Base-by-base conservation (phyloP, 1,139 yeast genomes). In the Petasospora rhodanensis region DNA sequence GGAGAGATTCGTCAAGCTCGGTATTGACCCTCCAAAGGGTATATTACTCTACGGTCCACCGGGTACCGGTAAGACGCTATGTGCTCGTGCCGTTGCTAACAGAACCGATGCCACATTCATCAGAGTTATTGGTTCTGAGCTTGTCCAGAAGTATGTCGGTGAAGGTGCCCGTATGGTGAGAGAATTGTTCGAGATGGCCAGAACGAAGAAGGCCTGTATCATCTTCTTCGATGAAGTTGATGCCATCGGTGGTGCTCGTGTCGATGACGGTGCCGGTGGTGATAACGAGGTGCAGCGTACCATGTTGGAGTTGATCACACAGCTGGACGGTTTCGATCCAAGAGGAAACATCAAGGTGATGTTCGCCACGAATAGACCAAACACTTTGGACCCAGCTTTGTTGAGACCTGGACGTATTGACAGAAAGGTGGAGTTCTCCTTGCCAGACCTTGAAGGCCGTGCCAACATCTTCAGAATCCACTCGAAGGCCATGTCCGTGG, bases 81-180 rank as follows among this genome's bases (percentile, higher is more conserved):
- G 97, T 68, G 98, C 98, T 0, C 75, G 98, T 56, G 98, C 98
- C 1, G 98, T 91, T 17, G 98, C 98, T 33, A 91, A 91, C 61
- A 79, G 98, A 68, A 91, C 98, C 2, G 98, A 91, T 62, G 98
- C 98, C 21, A 91, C 98, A 0, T 91, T 91, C 54, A 91, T 91
- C 47, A 78, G 98, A 55, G 98, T 91, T 35, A 91, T 91, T 66
- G 98, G 98, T 6, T 87, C 97, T 1, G 98, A 91, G 63, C 73
- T 91, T 58, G 98, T 91, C 24, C 98, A 91, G 60, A 91, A 91
- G 61, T 91, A 91, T 58, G 98, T 91, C 34, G 98, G 98, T 56
- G 98, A 91, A 66, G 98, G 98, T 65, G 98, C 98, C 5, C 77
- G 98, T 58, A 91, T 91, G 98, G 97, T 91, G 38, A 76, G 98